Evolutionary conservation across 1,139 yeast species (phyloP).

Genomic region (Candida tropicalis): DNA sequence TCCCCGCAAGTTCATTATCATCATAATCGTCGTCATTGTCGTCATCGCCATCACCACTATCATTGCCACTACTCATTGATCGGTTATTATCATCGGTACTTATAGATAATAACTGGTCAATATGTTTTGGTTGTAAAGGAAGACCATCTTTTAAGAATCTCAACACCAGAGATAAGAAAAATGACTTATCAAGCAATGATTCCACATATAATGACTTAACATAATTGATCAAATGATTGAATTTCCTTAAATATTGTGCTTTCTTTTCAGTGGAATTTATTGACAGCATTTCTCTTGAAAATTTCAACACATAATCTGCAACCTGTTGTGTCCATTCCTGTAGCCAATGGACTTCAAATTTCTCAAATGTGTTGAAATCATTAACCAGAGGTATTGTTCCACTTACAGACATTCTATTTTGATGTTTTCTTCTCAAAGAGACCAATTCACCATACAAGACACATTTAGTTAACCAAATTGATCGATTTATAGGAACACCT

Average conservation of each 20-base stretch:
- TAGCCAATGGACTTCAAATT: slow-evolving; percentile 63
- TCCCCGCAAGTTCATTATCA: neutral
- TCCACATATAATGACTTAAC: slow-evolving; percentile 69
- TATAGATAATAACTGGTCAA: slow-evolving; percentile 22
- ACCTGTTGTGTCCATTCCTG: slow-evolving; percentile 90
- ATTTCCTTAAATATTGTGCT: slow-evolving; percentile 51
- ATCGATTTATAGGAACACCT: slow-evolving; percentile 71
- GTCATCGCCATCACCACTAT: slow-evolving; percentile 18
- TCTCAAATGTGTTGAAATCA: slow-evolving; percentile 21
- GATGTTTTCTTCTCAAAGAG: slow-evolving; percentile 58
- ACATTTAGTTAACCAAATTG: slow-evolving; percentile 89
- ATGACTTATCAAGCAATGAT: slow-evolving; percentile 61
- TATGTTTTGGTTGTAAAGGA: slow-evolving; percentile 38
- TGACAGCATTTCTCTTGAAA: slow-evolving; percentile 41
- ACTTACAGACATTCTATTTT: slow-evolving; percentile 18
- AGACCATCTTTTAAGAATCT: slow-evolving; percentile 56
- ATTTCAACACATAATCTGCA: slow-evolving; percentile 57
- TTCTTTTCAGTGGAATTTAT: slow-evolving; percentile 33
- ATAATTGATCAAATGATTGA: slow-evolving; percentile 62
- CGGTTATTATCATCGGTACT: neutral
- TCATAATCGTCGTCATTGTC: slow-evolving; percentile 8
- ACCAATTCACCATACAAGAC: slow-evolving; percentile 82
- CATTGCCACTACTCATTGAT: slow-evolving; percentile 7
- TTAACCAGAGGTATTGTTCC: neutral
- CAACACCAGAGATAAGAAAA: slow-evolving; percentile 65